Conservation (phyloP, 2,329 filamentous ascomycete genomes). For the Triangularia setosa region DNA sequence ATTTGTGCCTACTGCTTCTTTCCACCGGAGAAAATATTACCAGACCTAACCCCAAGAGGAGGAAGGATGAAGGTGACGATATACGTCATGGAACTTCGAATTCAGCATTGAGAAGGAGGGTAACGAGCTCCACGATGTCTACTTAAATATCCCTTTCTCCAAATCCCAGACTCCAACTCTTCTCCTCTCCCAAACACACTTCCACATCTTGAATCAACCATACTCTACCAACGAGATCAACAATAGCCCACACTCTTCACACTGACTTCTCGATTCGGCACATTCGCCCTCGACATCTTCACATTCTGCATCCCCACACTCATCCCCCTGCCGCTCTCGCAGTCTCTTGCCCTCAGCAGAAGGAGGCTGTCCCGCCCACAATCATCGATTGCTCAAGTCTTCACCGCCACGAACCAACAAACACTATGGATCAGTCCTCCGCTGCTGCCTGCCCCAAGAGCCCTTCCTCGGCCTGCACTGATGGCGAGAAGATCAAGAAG, state of each 20-base stretch:
- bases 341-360: background rate
- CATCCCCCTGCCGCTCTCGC: background rate
- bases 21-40: background rate
- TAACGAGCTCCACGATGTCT: background rate
- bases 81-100: background rate
- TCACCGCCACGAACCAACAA: background rate
- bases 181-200: background rate
- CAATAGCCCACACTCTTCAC: background rate
- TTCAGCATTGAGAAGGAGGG: background rate
- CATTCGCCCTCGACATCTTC: background rate
- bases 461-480: background rate
- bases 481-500: background rate
- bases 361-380: background rate
- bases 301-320: constrained; percentile 1
- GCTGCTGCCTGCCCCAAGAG: background rate
- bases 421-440: background rate
- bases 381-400: background rate
- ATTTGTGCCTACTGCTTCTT: background rate
- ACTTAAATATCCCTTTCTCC: background rate
- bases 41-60: background rate
- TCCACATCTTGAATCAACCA: background rate
- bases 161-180: background rate
- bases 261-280: background rate
- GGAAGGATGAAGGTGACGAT: background rate
- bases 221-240: background rate